Percentiles rank a stretch among this genome's conserved stretches.
These are phyloP conservation scores for Kwoniella sp. DNA, from an alignment of 768 basidiomycete genomes.

Conservation along the genomic window DNA sequence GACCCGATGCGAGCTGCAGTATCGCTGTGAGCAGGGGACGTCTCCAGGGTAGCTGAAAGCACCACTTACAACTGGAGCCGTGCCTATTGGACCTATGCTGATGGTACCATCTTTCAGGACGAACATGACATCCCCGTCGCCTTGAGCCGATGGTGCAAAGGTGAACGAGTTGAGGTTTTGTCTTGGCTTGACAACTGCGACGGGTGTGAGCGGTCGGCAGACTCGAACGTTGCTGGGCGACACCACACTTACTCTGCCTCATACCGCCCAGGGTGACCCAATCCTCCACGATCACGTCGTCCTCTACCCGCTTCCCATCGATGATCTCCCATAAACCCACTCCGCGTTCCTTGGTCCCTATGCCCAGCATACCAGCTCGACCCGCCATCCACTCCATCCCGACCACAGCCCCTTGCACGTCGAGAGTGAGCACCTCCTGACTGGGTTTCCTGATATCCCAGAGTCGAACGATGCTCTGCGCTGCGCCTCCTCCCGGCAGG, in stretches of 20 bases:
- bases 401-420: conserved; percentile 26
- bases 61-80: conserved; percentile 23
- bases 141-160: conserved; percentile 10
- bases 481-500: conserved; percentile 6
- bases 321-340: conserved; percentile 44
- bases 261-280: conserved; percentile 31
- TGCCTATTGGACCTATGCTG: conserved; percentile 35
- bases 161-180: conserved; percentile 39
- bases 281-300: conserved; percentile 18
- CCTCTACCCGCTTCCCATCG: conserved; percentile 19
- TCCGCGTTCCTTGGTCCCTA: conserved; percentile 43
- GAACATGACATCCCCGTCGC: conserved; percentile 31
- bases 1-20: conserved; percentile 17
- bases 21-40: neutral
- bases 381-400: conserved; percentile 32
- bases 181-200: conserved; percentile 34
- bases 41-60: neutral
- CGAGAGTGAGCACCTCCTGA: conserved; percentile 34
- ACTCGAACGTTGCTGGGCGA: neutral
- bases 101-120: conserved; percentile 43
- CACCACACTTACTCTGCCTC: conserved; percentile 23
- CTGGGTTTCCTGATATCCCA: conserved; percentile 41
- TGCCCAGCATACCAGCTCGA: conserved; percentile 22
- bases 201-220: neutral
- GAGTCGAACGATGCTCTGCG: conserved; percentile 31